Percentiles rank a stretch among this genome's conserved stretches.
Evolutionary conservation across 2,329 filamentous ascomycete genomes (phyloP).

Genomic region (Aureobasidium namibiae): DNA sequence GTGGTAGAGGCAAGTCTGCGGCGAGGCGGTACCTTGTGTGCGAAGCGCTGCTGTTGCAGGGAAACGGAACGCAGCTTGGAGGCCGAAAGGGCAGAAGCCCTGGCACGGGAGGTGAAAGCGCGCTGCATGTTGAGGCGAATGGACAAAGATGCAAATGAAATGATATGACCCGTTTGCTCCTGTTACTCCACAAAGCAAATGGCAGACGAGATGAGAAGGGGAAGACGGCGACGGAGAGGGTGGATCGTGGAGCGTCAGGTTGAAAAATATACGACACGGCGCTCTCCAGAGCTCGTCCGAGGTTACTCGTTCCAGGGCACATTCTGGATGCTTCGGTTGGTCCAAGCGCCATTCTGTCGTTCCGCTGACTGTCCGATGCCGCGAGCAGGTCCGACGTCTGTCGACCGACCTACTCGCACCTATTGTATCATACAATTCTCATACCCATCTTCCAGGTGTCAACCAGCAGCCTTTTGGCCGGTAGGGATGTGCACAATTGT

Average conservation of each 20-base stretch:
- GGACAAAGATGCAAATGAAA: constrained; percentile 3
- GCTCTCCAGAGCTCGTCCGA: not conserved
- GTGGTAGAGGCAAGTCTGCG: constrained; percentile 19
- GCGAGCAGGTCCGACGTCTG: not conserved
- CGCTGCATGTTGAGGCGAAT: constrained; percentile 65
- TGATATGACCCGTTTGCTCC: constrained; percentile 3
- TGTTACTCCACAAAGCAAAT: constrained; percentile 14
- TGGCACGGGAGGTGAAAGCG: constrained; percentile 72
- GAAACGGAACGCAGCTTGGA: constrained; percentile 41
- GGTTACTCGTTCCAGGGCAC: not conserved
- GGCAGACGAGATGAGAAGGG: not conserved
- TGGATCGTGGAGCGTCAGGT: not conserved
- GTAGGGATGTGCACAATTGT: not conserved
- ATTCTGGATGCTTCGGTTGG: constrained; percentile 6
- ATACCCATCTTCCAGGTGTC: no score
- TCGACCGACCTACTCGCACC: not conserved
- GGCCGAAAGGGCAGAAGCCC: constrained; percentile 71
- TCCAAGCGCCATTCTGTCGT: not conserved
- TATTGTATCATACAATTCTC: no score
- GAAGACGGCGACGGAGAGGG: not conserved
- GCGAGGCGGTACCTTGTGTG: constrained; percentile 71
- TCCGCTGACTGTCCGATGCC: not conserved
- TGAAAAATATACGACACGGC: constrained; percentile 9
- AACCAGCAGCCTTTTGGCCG: not conserved
- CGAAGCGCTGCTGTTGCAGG: constrained; percentile 87